Evolutionary conservation across 192 early-diverging fungal genomes (phyloP), one percentile per base, ranked within the genome.

Genomic region (Umbelopsis isabellina): DNA sequence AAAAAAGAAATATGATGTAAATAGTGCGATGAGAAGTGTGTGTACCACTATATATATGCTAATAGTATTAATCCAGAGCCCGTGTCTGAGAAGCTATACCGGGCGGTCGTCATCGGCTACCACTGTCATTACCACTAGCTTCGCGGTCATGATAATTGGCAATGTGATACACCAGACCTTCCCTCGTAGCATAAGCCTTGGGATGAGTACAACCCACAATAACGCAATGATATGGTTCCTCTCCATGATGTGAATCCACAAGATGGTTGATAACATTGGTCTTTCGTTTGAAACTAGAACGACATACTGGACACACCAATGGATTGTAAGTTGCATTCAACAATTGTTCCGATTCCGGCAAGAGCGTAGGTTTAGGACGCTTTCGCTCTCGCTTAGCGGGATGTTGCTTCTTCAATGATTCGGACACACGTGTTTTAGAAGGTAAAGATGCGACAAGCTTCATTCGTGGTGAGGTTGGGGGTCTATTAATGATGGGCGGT

Each of bases 91-190:
- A 41, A 41, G 7, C 7, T 41, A 41, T 1, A 0, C 0, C 10
- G 20, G 25, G 20, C 48, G 48, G 25, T 20, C 23, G 55, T 61
- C 55, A 61, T 35, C 55, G 55, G 16, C 55, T 61, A 25, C 27
- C 27, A 35, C 55, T 61, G 27, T 61, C 55, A n/a, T 61, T 61
- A 18, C 27, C 55, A 61, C 30, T 61, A 18, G 55, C 55, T 61
- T 61, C 55, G 18, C 55, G 55, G 27, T 79, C 73, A 66, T 79
- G 78, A 15, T 65, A 47, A 20, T 72, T 65, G 25, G 72, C 25
- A 21, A 79, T 74, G 52, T 79, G 78, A 58, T 79, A 79, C 10
- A 79, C 67, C 0, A 79, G 65, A 8, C 78, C 78, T 37, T 79
- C 78, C 18, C 78, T 48, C 18, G 78, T 72, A 7, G 78, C 70